Evolutionary conservation across 306 rosid genomes (phyloP), one percentile per base, ranked within the genome.

Genomic region (Prunus mira): DNA sequence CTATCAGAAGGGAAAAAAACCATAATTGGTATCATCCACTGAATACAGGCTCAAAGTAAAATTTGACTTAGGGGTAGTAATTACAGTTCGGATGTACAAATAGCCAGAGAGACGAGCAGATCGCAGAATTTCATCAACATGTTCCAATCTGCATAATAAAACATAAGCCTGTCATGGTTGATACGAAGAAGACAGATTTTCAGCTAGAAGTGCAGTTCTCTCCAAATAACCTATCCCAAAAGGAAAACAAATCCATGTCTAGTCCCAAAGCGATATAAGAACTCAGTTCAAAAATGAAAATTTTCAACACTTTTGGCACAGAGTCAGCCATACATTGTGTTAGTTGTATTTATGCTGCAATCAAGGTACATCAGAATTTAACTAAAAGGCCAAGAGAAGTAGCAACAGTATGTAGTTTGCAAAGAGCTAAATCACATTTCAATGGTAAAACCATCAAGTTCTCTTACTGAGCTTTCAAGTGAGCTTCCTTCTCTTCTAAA

Each of bases 401-500:
- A 11, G 64, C 76, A 57, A 18, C 38, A 65, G 58, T 12, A 19
- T 50, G 28, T 46, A 65, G 52, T 45, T 22, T 79, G 38, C 30
- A 56, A 15, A 67, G 22, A 73, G 19, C n/a, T 10, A 38, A 50
- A 63, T 61, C 46, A 52, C 9, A 58, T 71, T 60, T 65, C 15
- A 72, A 70, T 66, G 67, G 20, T 65, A 74, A 80, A 63, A 51
- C 67, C 45, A 76, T 61, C 57, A 83, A 43, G 18, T 65, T 72
- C 79, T 50, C 96, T 86, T 81, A 94, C 98, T 76, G 91, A 80
- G 98, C 97, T 83, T 85, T 94, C 69, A 90, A 73, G 67, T 87
- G 95, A 78, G 98, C 93, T 88, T 90, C 98, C 83, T 82, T 91
- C 81, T 94, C 97, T 86, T 87, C 96, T 80, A 85, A 65, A 69